phyloP scores from a whole-genome alignment of 2,329 filamentous ascomycete species.

The Penicillium thymicola region DNA sequence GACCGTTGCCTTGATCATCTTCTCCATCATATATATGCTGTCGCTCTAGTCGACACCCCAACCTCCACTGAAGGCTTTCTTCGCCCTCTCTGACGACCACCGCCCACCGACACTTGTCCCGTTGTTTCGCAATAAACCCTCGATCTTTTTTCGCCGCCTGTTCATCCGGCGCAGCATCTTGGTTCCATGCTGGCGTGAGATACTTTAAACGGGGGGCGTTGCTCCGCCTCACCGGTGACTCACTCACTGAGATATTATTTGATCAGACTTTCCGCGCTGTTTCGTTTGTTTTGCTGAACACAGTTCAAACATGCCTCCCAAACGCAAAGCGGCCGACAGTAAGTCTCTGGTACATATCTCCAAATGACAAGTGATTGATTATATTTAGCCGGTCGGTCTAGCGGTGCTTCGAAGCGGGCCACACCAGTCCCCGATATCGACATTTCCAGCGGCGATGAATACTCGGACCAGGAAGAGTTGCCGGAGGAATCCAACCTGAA shows the following conservation, averaged over 20 bases:
- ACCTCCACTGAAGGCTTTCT: no score
- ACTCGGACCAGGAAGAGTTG: slow-evolving; percentile 51
- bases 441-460: slow-evolving; percentile 56
- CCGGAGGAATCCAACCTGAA: slow-evolving; percentile 49
- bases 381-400: slow-evolving; percentile 42
- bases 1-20: not conserved
- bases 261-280: not conserved
- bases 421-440: slow-evolving; percentile 46
- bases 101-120: not conserved
- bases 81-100: not conserved
- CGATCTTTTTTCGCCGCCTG: slow-evolving; percentile 9
- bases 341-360: slow-evolving; percentile 31
- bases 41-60: not conserved
- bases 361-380: slow-evolving; percentile 21
- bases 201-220: slow-evolving; percentile 8
- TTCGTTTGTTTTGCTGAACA: not conserved
- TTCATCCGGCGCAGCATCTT: slow-evolving; percentile 11
- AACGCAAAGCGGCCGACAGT: slow-evolving; percentile 64
- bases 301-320: slow-evolving; percentile 58
- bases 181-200: slow-evolving; percentile 23
- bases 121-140: not conserved
- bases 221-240: slow-evolving; percentile 10
- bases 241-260: not conserved
- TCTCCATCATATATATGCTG: not conserved
- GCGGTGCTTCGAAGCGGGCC: slow-evolving; percentile 48